Evolutionary conservation across 768 basidiomycete species (phyloP).

Genomic region (Suillus subaureus): DNA sequence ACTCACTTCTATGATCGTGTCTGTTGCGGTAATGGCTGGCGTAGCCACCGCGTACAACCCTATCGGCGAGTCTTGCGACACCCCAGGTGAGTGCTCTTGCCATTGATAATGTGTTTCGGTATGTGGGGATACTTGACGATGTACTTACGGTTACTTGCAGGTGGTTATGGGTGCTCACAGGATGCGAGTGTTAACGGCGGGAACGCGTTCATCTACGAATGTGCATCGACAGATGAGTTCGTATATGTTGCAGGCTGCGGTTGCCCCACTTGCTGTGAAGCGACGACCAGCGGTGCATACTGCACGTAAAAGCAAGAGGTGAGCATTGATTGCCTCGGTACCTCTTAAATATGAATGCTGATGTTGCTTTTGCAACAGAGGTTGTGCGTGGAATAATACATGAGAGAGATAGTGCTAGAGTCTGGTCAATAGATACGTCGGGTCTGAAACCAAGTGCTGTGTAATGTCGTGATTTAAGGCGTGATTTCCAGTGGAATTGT

Average conservation of each 20-base stretch:
- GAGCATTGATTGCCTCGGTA: neutral
- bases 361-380: neutral
- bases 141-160: neutral
- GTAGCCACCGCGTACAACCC: constrained; percentile 1
- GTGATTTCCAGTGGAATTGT: neutral
- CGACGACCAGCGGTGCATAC: neutral
- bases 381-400: too few species aligned
- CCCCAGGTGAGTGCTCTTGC: neutral
- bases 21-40: constrained; percentile 3
- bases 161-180: neutral
- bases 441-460: neutral
- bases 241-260: neutral
- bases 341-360: neutral
- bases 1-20: constrained; percentile 3
- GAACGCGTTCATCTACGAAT: constrained; percentile 3
- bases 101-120: neutral
- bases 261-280: neutral
- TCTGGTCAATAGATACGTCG: neutral
- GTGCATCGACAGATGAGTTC: neutral
- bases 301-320: neutral
- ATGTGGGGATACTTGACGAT: neutral
- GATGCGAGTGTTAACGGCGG: neutral
- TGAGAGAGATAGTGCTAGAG: neutral
- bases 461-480: neutral
- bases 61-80: constrained; percentile 3